Conservation (phyloP, 768 basidiomycete species). For the Lactifluus pinguis region DNA sequence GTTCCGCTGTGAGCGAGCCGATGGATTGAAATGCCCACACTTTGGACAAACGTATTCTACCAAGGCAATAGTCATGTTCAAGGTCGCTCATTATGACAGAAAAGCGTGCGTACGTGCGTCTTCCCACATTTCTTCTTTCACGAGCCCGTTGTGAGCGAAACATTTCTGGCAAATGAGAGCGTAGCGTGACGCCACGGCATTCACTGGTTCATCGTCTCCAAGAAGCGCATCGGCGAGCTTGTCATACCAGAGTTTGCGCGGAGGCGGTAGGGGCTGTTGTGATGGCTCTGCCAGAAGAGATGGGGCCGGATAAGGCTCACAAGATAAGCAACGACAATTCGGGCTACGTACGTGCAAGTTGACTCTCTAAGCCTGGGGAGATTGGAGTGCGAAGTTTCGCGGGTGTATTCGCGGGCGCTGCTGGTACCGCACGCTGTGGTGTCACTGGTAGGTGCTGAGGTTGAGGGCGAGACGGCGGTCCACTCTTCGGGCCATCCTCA, state of each 20-base stretch:
- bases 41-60: slow-evolving; percentile 81
- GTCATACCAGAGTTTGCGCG: slow-evolving; percentile 78
- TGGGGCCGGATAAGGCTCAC: not conserved
- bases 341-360: slow-evolving; percentile 31
- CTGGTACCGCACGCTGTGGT: slow-evolving; percentile 23
- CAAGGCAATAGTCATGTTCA: not conserved
- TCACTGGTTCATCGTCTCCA: slow-evolving; percentile 60
- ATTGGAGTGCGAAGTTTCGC: slow-evolving; percentile 15
- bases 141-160: slow-evolving; percentile 82
- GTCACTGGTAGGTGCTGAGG: slow-evolving; percentile 25
- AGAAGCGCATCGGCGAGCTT: slow-evolving; percentile 80
- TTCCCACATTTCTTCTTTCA: slow-evolving; percentile 73
- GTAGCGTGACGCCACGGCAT: slow-evolving; percentile 43
- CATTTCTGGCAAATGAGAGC: slow-evolving; percentile 86
- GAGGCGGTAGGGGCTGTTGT: slow-evolving; percentile 36
- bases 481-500: slow-evolving; percentile 45
- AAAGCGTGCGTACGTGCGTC: slow-evolving; percentile 59
- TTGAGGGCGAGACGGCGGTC: slow-evolving; percentile 27
- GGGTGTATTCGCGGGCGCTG: slow-evolving; percentile 20
- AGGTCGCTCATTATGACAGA: not conserved
- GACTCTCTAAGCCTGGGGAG: slow-evolving; percentile 26
- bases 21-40: slow-evolving; percentile 74
- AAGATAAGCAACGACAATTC: not conserved
- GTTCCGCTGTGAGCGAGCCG: slow-evolving; percentile 23
- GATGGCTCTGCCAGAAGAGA: slow-evolving; percentile 26